phyloP scores from a whole-genome alignment of 805 yeast genomes.

The Candida easanensis region DNA sequence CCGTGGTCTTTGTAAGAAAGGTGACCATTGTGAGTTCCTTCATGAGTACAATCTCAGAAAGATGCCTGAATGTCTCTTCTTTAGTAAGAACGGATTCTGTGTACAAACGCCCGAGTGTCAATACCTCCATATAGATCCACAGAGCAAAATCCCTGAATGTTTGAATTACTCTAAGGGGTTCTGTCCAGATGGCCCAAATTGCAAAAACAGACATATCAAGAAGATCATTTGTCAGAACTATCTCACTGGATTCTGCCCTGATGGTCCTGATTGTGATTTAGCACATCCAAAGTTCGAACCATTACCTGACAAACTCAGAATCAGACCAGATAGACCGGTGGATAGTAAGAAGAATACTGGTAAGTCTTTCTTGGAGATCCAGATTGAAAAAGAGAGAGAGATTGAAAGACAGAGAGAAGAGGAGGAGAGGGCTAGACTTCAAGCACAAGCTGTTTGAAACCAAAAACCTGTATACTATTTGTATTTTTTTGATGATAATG shows the following conservation, averaged over 20 bases:
- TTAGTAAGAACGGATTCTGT: slow-evolving; percentile 76
- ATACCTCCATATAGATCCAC: slow-evolving; percentile 88
- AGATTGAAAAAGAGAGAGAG: slow-evolving; percentile 26
- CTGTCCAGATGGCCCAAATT: slow-evolving; percentile 87
- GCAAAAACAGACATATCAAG: slow-evolving; percentile 77
- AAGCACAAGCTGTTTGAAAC: too few species aligned
- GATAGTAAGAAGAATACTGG: slow-evolving; percentile 13
- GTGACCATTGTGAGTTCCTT: slow-evolving; percentile 91
- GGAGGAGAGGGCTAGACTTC: slow-evolving; percentile 8
- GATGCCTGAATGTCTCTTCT: slow-evolving; percentile 96
- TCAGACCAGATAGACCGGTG: slow-evolving; percentile 31
- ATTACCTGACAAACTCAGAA: slow-evolving; percentile 38
- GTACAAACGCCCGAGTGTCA: slow-evolving; percentile 93
- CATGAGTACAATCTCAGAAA: slow-evolving; percentile 92
- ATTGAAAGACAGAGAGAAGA: slow-evolving; percentile 18
- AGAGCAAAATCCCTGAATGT: slow-evolving; percentile 84
- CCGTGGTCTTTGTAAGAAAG: slow-evolving; percentile 94
- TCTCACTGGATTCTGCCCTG: slow-evolving; percentile 90
- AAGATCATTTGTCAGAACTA: slow-evolving; percentile 75
- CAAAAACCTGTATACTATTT: too few species aligned
- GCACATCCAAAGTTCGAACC: slow-evolving; percentile 81
- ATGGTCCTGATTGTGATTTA: slow-evolving; percentile 66
- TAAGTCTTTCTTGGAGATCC: slow-evolving; percentile 26
- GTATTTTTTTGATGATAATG: too few species aligned
- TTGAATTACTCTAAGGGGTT: slow-evolving; percentile 81